Base-by-base conservation (phyloP, 495 filamentous ascomycete genomes). In the Penicillium verhagenii region DNA sequence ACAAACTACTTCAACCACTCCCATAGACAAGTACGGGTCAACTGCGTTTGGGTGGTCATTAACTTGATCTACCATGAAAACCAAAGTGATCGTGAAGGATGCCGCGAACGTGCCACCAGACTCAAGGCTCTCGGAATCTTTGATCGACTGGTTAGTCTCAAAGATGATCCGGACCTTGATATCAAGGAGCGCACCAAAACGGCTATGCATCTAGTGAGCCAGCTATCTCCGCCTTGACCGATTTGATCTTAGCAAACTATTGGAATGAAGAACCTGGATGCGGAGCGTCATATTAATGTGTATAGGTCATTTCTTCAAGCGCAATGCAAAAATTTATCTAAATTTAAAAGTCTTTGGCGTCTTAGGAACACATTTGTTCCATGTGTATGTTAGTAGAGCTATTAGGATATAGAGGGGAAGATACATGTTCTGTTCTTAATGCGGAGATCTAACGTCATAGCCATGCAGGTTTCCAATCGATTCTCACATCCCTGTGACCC, bases 1-100 rank as follows among this genome's bases (percentile, higher is more conserved):
- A 68, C 80, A 19, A 71, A 76, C 35, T 77, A 84, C 39, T 88
- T 94, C 64, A 80, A 75, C 45, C 89, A 92, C 68, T 77, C 80
- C 31, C 78, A 86, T 55, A 81, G 79, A 6, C 80, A 86, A 6
- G 85, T 98, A 4, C 84, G 93, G 14, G 76, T 78, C 20, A 86
- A 86, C 38, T 83, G 92, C 53, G 87, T 86, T 35, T 92, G 90
- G 82, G 74, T 94, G 23, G 80, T 92, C 16, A 89, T 83, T 59
- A 96, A 96, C 59, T 76, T 98, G 39, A 86, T 85, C 0, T 95
- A 86, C 75, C 74, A 83, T 39, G 93, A 97, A 53, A 85, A 92
- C 53, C 71, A 79, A 2, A 78, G 66, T 25, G 91, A 96, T 58
- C 68, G 67, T 3, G 70, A 71, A 20, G 80, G 76, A 6, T 87